A percentile compares a stretch with the other conserved stretches of the same genome.
Conservation (phyloP, 2,329 filamentous ascomycete species). For the Akanthomyces lecanii region DNA sequence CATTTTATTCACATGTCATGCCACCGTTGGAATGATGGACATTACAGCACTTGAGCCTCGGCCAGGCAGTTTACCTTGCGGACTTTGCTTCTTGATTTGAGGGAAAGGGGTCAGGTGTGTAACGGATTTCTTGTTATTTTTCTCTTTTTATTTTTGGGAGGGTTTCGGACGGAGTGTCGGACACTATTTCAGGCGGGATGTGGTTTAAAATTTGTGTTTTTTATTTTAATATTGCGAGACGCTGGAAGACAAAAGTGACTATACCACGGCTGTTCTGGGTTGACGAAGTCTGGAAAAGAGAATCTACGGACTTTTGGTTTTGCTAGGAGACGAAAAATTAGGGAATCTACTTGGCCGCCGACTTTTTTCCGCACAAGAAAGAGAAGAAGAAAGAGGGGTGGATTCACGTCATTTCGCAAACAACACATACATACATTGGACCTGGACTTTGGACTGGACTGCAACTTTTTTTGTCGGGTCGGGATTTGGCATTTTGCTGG, state of each 20-base stretch:
- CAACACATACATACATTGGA: conserved; percentile 5
- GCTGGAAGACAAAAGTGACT: conserved; percentile 41
- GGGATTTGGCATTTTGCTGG: conserved; percentile 13
- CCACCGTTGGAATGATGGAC: conserved; percentile 39
- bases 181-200: conserved; percentile 33
- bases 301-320: conserved; percentile 25
- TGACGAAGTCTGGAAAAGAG: conserved; percentile 28
- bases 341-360: conserved; percentile 15
- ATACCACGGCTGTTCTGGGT: conserved; percentile 33
- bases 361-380: conserved; percentile 23
- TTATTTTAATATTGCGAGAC: conserved; percentile 22
- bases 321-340: background rate
- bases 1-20: conserved; percentile 9
- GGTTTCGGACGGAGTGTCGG: conserved; percentile 36
- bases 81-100: conserved; percentile 38
- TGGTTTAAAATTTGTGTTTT: conserved; percentile 23
- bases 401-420: conserved; percentile 10
- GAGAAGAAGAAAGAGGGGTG: conserved; percentile 30
- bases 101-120: conserved; percentile 34
- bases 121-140: conserved; percentile 27
- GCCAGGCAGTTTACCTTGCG: conserved; percentile 31
- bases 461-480: conserved; percentile 13
- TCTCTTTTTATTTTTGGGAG: conserved; percentile 28
- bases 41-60: conserved; percentile 23
- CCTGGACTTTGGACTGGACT: conserved; percentile 13